A percentile compares a stretch with the other conserved stretches of the same genome.
Evolutionary conservation across 2,329 filamentous ascomycete genomes (phyloP).

Genomic region (Sarocladium brachiariae): DNA sequence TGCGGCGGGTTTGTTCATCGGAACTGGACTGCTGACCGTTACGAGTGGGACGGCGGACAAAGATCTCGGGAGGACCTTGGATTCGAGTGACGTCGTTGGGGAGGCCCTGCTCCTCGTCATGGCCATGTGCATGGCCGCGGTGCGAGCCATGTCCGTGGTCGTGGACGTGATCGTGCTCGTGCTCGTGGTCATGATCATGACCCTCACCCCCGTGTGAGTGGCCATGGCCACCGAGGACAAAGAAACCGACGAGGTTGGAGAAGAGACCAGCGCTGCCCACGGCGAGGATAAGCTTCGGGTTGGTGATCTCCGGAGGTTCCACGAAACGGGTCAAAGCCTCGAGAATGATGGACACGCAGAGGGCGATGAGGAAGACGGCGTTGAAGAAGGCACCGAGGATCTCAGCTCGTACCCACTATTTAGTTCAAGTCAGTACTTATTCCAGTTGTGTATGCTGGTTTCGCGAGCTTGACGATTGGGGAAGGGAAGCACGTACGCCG

Average conservation of each 20-base stretch:
- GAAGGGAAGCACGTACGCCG: slow-evolving; percentile 53
- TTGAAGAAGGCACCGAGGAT: slow-evolving; percentile 95
- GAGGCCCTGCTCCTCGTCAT: slow-evolving; percentile 46
- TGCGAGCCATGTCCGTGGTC: slow-evolving; percentile 9
- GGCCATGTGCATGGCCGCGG: slow-evolving; percentile 18
- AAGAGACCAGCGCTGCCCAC: slow-evolving; percentile 80
- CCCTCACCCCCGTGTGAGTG: slow-evolving; percentile 65
- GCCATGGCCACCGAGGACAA: slow-evolving; percentile 88
- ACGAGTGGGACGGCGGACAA: slow-evolving; percentile 42
- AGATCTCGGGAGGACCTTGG: slow-evolving; percentile 51
- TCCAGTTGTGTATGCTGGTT: neutral
- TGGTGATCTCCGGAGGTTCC: slow-evolving; percentile 79
- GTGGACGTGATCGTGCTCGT: slow-evolving; percentile 31
- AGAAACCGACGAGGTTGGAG: slow-evolving; percentile 83
- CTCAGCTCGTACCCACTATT: slow-evolving; percentile 90
- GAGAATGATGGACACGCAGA: slow-evolving; percentile 93
- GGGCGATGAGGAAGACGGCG: slow-evolving; percentile 91
- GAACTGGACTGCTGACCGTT: slow-evolving; percentile 20
- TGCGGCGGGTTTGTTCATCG: slow-evolving; percentile 30
- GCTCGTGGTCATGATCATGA: slow-evolving; percentile 43
- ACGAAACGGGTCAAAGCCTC: slow-evolving; percentile 90
- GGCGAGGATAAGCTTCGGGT: slow-evolving; percentile 80
- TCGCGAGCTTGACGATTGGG: too few relatives aligned
- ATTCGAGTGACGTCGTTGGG: slow-evolving; percentile 27
- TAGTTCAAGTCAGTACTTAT: slow-evolving; percentile 6